A percentile compares a stretch with the other conserved stretches of the same genome.
These are phyloP conservation scores for Ceriops tagal DNA, from an alignment of 345 rosid species.

Conservation along the genomic window DNA sequence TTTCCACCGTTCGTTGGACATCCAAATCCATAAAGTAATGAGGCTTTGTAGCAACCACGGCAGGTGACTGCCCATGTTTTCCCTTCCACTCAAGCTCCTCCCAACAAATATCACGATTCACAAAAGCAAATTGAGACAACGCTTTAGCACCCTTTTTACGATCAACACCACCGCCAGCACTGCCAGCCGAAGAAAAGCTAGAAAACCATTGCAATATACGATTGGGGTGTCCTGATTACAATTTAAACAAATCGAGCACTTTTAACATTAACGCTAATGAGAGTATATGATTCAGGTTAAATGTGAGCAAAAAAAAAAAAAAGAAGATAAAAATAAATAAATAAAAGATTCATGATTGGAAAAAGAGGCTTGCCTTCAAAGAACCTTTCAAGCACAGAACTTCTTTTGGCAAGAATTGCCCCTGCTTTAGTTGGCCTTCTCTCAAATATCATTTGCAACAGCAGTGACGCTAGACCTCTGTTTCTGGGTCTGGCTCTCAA, in stretches of 20 bases:
- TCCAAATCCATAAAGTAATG: constrained; percentile 92
- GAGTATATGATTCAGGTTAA: background rate
- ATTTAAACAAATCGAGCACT: constrained; percentile 59
- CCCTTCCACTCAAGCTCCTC: constrained; percentile 96
- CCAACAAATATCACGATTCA: constrained; percentile 89
- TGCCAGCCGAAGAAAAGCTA: constrained; percentile 48
- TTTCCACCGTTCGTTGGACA: constrained; percentile 63
- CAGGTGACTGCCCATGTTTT: constrained; percentile 96
- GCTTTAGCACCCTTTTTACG: constrained; percentile 77
- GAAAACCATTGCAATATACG: constrained; percentile 66
- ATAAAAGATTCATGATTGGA: constrained; percentile 10
- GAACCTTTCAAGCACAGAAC: constrained; percentile 60
- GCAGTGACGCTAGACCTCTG: constrained; percentile 46
- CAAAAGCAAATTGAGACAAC: constrained; percentile 80
- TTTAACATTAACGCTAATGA: too few relatives aligned
- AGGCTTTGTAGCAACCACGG: constrained; percentile 90
- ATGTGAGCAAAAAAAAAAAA: background rate
- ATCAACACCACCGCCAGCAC: constrained; percentile 52
- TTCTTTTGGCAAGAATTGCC: constrained; percentile 45
- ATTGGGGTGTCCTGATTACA: constrained; percentile 55
- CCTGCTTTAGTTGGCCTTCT: constrained; percentile 53
- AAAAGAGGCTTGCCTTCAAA: constrained; percentile 50
- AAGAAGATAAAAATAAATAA: background rate
- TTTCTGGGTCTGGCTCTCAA: constrained; percentile 44
- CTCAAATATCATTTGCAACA: constrained; percentile 53